Base-by-base conservation (phyloP, 1,139 yeast genomes). In the Saccharomyces pastorianus region DNA sequence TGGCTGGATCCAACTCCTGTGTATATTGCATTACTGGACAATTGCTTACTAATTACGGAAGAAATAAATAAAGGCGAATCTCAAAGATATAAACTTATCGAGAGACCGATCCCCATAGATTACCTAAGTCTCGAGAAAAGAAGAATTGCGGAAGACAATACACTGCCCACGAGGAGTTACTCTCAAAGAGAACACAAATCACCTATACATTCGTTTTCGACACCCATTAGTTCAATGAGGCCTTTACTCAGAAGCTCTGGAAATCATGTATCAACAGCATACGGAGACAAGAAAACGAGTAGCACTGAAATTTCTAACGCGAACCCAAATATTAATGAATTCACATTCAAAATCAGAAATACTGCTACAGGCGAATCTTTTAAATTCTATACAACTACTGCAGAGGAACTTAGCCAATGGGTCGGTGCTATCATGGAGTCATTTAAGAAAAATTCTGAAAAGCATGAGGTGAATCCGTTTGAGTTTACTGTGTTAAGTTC, bases 21-120 rank as follows among this genome's bases (percentile, higher is more conserved):
- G 14, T 86, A 82, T 61, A 63, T 87, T 38, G 81, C 88, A 27
- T 70, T 88, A 44, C 72, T 89, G 53, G 96, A 89, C 64, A 87
- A 89, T 63, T 88, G 76, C 61, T 69, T 89, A 49, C 71, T 89
- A 26, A 76, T 89, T 6, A 82, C 93, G 1, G 95, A 88, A 61
- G 54, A 53, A 13, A 54, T 61, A 9, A 47, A 51, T 4, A 64
- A 65, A 48, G 63, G 61, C 2, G 52, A 57, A 11, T 61, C 58
- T 41, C 66, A 63, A 29, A 64, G 56, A 57, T 70, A 77, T 58
- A 77, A 76, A 59, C 77, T 83, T 0, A 65, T 74, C 4, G 88
- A 83, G 60, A 74, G 74, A 32, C 87, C 88, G 0, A 80, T 83
- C 7, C 85, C 87, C 0, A 73, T 82, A 29, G 85, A 81, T 60